A percentile compares a stretch with the other conserved stretches of the same genome.
phyloP scores from a whole-genome alignment of 208 protist species.

The Angomonas desouzai region DNA sequence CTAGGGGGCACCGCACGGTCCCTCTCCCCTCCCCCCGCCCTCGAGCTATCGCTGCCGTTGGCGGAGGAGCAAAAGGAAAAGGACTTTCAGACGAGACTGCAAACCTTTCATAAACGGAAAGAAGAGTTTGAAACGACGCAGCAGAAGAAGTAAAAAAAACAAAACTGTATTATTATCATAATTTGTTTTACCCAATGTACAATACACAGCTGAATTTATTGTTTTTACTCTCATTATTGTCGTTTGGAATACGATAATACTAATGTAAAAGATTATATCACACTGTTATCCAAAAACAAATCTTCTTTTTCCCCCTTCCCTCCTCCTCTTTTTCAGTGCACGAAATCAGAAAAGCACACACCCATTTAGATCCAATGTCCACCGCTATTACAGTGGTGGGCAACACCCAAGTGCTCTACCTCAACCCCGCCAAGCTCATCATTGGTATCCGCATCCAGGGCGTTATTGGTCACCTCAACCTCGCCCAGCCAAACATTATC shows the following conservation, averaged over 20 bases:
- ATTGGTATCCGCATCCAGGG: conserved; percentile 64
- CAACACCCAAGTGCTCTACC: conserved; percentile 31
- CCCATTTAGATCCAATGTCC: conserved; percentile 35
- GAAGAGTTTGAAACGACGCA: background rate
- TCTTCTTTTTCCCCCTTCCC: background rate
- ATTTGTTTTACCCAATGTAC: background rate
- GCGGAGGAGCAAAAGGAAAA: background rate
- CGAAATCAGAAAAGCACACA: too few species aligned
- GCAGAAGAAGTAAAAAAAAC: conserved; percentile 1
- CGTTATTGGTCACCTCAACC: conserved; percentile 52
- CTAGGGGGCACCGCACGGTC: background rate
- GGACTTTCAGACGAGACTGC: background rate
- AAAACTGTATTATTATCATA: background rate
- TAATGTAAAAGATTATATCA: too few species aligned
- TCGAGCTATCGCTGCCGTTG: background rate
- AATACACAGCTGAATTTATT: background rate
- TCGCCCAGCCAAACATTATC: conserved; percentile 20
- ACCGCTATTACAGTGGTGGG: conserved; percentile 28
- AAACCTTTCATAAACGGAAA: background rate
- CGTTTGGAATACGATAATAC: too few species aligned
- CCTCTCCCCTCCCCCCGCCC: background rate
- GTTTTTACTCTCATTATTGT: background rate
- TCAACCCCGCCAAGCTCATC: conserved; percentile 35
- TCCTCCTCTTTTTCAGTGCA: conserved; percentile 8
- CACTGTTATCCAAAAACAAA: too few species aligned